Evolutionary conservation across 106 monocot genomes (phyloP), one percentile per base, ranked within the genome.

Genomic region (Chionographis japonica): DNA sequence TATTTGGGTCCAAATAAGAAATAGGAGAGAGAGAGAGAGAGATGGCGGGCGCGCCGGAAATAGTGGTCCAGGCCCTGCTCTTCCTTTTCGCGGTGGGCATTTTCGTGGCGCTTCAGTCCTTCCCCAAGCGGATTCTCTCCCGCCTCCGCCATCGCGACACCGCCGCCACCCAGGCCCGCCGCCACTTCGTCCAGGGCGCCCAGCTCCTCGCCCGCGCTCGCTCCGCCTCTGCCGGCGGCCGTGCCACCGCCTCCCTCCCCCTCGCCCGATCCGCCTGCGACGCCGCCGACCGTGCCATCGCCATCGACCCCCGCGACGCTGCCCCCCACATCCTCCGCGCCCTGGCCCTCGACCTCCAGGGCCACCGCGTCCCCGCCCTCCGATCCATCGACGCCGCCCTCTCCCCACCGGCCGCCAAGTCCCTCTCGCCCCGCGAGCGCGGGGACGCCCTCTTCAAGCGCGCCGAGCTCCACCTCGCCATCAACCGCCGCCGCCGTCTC

Each of bases 121-220:
- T 97, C 58, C 89, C 92, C 53, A 71, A 69, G 40, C 89, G 67
- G 46, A 73, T 78, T 71, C 58, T 89, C 74, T 70, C 79, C 74
- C 72, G 81, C 59, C 68, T 83, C 69, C 84, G 91, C 69, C 80
- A 80, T 61, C 69, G 72, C 56, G 40, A 56, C 17, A 35, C 61
- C 61, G 50, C 80, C 74, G 42, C 76, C 17, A 61, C 65, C 59
- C 77, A 81, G 18, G 60, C 86, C 46, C 86, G 74, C 67, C 91
- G 88, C 75, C 88, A 95, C 77, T 95, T 95, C 81, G 16, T 91
- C 67, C 69, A 74, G 8, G 95, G 95, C n/a, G 95, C 86, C 36
- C 79, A 88, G 57, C 63, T 86, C 71, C 90, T 94, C 37, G 52
- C 90, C 75, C 84, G 84, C 56, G 91, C 95, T 53, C 87, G 85